phyloP scores from a whole-genome alignment of 2,329 filamentous ascomycete species.

The Aureobasidium sp. region DNA sequence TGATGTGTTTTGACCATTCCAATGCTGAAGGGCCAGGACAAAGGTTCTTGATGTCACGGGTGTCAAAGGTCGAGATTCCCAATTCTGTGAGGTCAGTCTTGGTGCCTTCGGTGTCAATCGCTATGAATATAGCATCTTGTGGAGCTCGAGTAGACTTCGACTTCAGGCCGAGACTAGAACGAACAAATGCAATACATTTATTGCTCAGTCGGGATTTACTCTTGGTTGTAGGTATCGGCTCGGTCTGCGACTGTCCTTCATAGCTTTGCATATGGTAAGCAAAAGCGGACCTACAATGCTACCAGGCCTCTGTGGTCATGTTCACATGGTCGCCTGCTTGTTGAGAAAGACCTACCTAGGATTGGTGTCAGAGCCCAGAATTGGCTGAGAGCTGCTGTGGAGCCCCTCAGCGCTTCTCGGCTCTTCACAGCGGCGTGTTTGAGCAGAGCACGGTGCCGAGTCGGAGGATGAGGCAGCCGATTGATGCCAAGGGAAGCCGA shows the following conservation, averaged over 20 bases:
- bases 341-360: neutral
- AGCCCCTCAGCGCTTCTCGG: conserved; percentile 1
- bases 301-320: neutral
- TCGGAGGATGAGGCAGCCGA: conserved; percentile 4
- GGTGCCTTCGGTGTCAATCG: conserved; percentile 71
- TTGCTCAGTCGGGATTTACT: neutral
- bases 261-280: neutral
- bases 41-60: conserved; percentile 46
- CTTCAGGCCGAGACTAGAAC: neutral
- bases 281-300: neutral
- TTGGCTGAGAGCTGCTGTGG: neutral
- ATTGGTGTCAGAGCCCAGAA: neutral
- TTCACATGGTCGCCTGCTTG: neutral
- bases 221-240: neutral
- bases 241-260: neutral
- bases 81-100: conserved; percentile 70
- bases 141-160: neutral
- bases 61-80: conserved; percentile 76
- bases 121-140: conserved; percentile 59
- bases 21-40: conserved; percentile 55
- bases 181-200: conserved; percentile 4
- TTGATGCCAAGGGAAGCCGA: conserved; percentile 8
- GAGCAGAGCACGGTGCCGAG: neutral
- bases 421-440: neutral
- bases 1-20: conserved; percentile 62